Evolutionary conservation across 1,139 yeast genomes (phyloP).

Genomic region (Komagataea norvegica): DNA sequence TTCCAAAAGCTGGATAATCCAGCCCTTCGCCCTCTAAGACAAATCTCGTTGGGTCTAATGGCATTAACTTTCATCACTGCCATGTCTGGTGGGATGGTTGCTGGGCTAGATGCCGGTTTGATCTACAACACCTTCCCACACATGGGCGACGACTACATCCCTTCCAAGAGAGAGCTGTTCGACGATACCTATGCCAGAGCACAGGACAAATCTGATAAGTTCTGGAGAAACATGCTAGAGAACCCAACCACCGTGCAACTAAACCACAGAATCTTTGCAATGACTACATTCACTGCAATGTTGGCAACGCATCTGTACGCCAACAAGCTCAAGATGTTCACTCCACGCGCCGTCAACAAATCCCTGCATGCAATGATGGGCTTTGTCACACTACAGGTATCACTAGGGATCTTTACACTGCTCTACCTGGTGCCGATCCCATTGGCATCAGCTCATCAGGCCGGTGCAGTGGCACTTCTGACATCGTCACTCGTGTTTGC

Average conservation of each 20-base stretch:
- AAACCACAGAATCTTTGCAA: conserved; percentile 83
- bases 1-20: conserved; percentile 56
- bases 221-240: conserved; percentile 91
- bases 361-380: conserved; percentile 74
- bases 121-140: conserved; percentile 95
- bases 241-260: conserved; percentile 96
- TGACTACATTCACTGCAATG: conserved; percentile 69
- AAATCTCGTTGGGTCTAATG: conserved; percentile 50
- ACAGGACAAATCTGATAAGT: conserved; percentile 63
- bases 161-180: conserved; percentile 69
- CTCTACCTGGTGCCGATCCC: conserved; percentile 89
- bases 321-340: conserved; percentile 46
- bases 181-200: conserved; percentile 68
- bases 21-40: conserved; percentile 51
- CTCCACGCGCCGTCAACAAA: conserved; percentile 60
- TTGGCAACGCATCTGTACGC: conserved; percentile 63
- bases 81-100: conserved; percentile 96
- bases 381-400: conserved; percentile 73
- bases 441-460: conserved; percentile 93
- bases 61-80: conserved; percentile 80
- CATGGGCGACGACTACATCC: conserved; percentile 80
- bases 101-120: conserved; percentile 96
- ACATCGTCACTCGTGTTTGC: conserved; percentile 72
- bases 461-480: conserved; percentile 88
- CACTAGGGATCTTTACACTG: conserved; percentile 81